A percentile compares a stretch with the other conserved stretches of the same genome.
Evolutionary conservation across 1,284 basidiomycete species (phyloP).

Genomic region (Rhodotorula sp.): DNA sequence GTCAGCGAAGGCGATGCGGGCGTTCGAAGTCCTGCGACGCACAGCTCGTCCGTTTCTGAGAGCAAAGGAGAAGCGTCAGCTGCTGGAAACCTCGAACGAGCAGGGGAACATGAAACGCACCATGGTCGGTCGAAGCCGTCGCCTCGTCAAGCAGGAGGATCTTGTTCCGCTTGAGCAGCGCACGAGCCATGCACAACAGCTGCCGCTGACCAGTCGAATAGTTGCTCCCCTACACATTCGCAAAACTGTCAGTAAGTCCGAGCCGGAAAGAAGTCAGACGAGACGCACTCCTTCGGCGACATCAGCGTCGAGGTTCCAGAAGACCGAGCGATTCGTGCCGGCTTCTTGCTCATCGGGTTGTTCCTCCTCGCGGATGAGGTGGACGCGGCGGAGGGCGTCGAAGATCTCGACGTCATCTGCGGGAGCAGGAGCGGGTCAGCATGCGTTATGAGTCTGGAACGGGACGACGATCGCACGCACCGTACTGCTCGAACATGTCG

Average conservation of each 20-base stretch:
- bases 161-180: slow-evolving; percentile 16
- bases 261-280: too few species aligned
- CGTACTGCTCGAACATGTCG: slow-evolving; percentile 86
- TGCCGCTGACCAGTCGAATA: slow-evolving; percentile 88
- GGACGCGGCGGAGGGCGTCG: slow-evolving; percentile 81
- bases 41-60: slow-evolving; percentile 65
- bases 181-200: slow-evolving; percentile 58
- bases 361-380: slow-evolving; percentile 61
- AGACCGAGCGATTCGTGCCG: slow-evolving; percentile 73
- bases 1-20: background rate
- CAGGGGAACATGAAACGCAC: slow-evolving; percentile 12
- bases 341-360: slow-evolving; percentile 57
- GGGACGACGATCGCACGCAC: background rate
- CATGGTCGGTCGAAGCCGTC: slow-evolving; percentile 27
- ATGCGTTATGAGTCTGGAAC: background rate
- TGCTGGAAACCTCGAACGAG: too few species aligned
- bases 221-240: slow-evolving; percentile 56
- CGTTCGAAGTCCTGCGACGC: slow-evolving; percentile 42
- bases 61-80: background rate
- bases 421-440: background rate
- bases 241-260: background rate
- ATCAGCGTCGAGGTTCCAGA: slow-evolving; percentile 76
- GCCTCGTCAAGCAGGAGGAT: slow-evolving; percentile 75
- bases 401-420: slow-evolving; percentile 74
- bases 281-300: slow-evolving; percentile 67